Evolutionary conservation across 2,329 filamentous ascomycete species (phyloP).

Genomic region (Ophiocordyceps robertsii): DNA sequence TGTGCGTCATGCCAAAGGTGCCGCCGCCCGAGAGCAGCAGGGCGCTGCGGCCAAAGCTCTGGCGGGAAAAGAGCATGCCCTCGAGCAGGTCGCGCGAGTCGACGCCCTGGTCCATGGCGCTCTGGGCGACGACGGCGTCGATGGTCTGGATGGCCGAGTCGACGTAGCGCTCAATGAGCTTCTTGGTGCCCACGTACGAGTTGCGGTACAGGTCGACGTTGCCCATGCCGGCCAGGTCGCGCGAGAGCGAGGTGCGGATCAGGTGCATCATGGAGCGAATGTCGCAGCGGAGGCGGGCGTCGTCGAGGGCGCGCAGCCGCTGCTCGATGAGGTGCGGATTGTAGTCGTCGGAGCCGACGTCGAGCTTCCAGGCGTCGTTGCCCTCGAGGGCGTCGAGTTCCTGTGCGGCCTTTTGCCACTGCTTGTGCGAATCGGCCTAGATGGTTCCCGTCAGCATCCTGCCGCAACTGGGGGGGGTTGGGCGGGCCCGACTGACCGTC

Average conservation of each 20-base stretch:
- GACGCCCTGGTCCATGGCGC: slow-evolving; percentile 36
- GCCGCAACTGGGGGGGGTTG: neutral
- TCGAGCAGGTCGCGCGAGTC: slow-evolving; percentile 50
- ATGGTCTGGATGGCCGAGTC: slow-evolving; percentile 66
- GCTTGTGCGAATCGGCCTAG: slow-evolving; percentile 52
- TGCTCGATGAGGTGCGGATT: slow-evolving; percentile 54
- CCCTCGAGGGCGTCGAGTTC: slow-evolving; percentile 70
- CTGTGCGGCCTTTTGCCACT: slow-evolving; percentile 64
- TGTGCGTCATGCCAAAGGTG: slow-evolving; percentile 85
- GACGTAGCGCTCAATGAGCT: slow-evolving; percentile 76
- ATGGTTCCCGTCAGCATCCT: neutral
- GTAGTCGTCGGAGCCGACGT: slow-evolving; percentile 51
- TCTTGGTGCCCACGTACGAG: slow-evolving; percentile 75
- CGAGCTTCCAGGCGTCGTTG: slow-evolving; percentile 69
- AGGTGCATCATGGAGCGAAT: slow-evolving; percentile 66
- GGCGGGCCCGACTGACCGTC: slow-evolving; percentile 33
- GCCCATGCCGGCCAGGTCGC: slow-evolving; percentile 77
- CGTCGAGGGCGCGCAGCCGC: slow-evolving; percentile 60
- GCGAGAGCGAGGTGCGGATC: slow-evolving; percentile 65
- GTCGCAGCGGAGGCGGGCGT: slow-evolving; percentile 59
- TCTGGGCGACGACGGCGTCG: slow-evolving; percentile 51
- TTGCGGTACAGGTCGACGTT: slow-evolving; percentile 72
- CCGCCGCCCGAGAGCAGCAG: slow-evolving; percentile 74
- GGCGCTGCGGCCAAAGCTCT: slow-evolving; percentile 75
- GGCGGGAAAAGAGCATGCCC: slow-evolving; percentile 56